Conservation (phyloP, 345 rosid species). For the Corymbia maculata region DNA sequence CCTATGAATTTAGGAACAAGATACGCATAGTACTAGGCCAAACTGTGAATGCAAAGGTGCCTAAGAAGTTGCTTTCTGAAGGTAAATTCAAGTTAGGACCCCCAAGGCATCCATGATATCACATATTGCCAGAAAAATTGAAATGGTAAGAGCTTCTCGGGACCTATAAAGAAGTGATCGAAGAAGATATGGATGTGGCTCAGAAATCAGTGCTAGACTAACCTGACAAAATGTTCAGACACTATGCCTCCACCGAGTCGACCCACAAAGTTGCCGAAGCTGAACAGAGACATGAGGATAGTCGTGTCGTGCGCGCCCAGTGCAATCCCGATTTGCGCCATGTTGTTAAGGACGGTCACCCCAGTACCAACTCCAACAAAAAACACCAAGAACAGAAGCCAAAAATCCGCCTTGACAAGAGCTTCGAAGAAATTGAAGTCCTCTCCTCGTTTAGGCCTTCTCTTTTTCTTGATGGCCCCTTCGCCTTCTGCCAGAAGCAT, state of each 20-base stretch:
- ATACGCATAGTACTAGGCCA: not conserved
- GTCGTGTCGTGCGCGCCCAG: constrained; percentile 41
- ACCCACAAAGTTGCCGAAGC: constrained; percentile 62
- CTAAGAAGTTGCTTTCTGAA: not conserved
- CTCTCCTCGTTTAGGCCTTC: constrained; percentile 65
- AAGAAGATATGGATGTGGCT: not conserved
- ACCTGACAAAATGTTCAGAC: constrained; percentile 69
- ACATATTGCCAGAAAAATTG: not conserved
- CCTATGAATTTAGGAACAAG: not conserved
- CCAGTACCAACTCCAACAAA: constrained; percentile 67
- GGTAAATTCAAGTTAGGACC: not conserved
- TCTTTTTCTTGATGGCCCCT: constrained; percentile 61
- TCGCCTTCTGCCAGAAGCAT: constrained; percentile 68
- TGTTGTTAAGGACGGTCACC: constrained; percentile 60
- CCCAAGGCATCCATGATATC: not conserved
- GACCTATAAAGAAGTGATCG: not conserved
- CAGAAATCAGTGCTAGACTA: not conserved
- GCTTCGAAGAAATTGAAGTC: constrained; percentile 57
- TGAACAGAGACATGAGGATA: constrained; percentile 50
- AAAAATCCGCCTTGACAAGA: constrained; percentile 64
- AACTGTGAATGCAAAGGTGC: not conserved
- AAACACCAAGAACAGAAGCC: constrained; percentile 64
- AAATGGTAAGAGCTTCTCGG: not conserved
- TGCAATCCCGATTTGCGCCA: constrained; percentile 69
- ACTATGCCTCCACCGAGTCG: constrained; percentile 55